phyloP scores from a whole-genome alignment of 2,329 filamentous ascomycete species.

The Pyricularia sp. region DNA sequence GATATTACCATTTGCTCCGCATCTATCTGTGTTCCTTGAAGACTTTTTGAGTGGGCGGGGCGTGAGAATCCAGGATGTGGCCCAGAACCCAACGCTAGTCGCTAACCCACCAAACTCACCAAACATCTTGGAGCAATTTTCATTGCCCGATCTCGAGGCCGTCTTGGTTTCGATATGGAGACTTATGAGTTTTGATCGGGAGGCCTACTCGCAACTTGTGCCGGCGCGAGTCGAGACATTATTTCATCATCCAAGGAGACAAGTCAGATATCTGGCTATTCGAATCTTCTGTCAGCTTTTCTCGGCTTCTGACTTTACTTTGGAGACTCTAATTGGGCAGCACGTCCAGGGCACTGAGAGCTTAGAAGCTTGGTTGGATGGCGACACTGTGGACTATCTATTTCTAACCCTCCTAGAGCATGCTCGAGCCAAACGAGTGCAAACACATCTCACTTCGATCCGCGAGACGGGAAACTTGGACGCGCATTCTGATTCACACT shows the following conservation, averaged over 20 bases:
- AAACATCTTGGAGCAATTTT: background rate
- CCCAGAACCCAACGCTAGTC: background rate
- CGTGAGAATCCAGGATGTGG: background rate
- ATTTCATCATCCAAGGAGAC: constrained; percentile 44
- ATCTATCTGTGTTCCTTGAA: constrained; percentile 61
- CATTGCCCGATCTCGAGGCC: constrained; percentile 14
- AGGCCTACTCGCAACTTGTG: constrained; percentile 48
- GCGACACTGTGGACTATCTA: constrained; percentile 60
- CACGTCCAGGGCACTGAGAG: constrained; percentile 49
- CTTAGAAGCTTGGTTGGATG: constrained; percentile 63
- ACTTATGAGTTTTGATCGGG: constrained; percentile 62
- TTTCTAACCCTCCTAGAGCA: constrained; percentile 53
- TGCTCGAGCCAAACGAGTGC: constrained; percentile 32
- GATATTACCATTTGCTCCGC: constrained; percentile 68
- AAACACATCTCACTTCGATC: constrained; percentile 22
- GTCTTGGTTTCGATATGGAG: constrained; percentile 62
- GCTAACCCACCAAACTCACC: background rate
- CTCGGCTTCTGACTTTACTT: constrained; percentile 64
- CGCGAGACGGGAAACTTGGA: constrained; percentile 16
- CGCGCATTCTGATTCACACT: constrained; percentile 6
- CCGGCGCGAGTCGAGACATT: constrained; percentile 56
- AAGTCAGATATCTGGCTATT: constrained; percentile 68
- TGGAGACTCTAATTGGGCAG: constrained; percentile 55
- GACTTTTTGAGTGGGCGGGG: constrained; percentile 20
- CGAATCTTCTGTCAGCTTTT: constrained; percentile 70